phyloP scores from a whole-genome alignment of 495 filamentous ascomycete species.

The Astrocystis sublimbata region DNA sequence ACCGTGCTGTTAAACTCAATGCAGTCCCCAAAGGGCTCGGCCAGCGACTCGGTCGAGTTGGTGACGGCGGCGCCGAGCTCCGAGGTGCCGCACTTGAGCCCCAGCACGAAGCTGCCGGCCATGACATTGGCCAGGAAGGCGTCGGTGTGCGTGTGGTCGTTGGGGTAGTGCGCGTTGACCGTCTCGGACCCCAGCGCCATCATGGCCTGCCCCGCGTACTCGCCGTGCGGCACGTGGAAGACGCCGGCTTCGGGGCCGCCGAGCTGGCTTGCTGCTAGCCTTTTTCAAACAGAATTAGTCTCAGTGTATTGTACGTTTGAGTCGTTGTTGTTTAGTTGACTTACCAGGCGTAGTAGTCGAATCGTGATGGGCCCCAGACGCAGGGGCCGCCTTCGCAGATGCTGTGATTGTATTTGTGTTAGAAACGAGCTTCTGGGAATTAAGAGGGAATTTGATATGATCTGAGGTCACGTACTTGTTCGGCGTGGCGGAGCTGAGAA shows the following conservation, averaged over 20 bases:
- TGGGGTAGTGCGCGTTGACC: constrained; percentile 54
- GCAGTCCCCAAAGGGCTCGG: constrained; percentile 32
- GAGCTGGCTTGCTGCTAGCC: constrained; percentile 23
- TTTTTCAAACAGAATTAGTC: constrained; percentile 8
- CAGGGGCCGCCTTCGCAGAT: constrained; percentile 58
- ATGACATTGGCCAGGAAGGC: constrained; percentile 54
- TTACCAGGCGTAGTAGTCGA: constrained; percentile 53
- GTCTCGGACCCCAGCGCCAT: constrained; percentile 40
- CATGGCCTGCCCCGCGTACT: constrained; percentile 55
- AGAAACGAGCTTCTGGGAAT: no score
- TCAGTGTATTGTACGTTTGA: no score
- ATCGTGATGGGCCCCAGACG: constrained; percentile 45
- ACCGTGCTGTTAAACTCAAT: constrained; percentile 33
- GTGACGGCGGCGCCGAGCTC: constrained; percentile 27
- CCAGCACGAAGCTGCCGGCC: constrained; percentile 39
- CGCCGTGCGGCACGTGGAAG: constrained; percentile 53
- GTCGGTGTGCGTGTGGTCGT: constrained; percentile 64
- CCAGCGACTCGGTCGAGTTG: constrained; percentile 35
- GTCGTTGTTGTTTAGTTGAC: background rate
- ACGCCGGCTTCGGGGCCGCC: constrained; percentile 41
- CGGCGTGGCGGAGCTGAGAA: constrained; percentile 59
- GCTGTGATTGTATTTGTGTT: background rate
- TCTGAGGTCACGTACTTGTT: constrained; percentile 24
- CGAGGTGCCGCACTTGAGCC: constrained; percentile 40
- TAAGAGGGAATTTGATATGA: background rate